phyloP scores from a whole-genome alignment of 345 rosid species.

The Melastoma malabathricum region DNA sequence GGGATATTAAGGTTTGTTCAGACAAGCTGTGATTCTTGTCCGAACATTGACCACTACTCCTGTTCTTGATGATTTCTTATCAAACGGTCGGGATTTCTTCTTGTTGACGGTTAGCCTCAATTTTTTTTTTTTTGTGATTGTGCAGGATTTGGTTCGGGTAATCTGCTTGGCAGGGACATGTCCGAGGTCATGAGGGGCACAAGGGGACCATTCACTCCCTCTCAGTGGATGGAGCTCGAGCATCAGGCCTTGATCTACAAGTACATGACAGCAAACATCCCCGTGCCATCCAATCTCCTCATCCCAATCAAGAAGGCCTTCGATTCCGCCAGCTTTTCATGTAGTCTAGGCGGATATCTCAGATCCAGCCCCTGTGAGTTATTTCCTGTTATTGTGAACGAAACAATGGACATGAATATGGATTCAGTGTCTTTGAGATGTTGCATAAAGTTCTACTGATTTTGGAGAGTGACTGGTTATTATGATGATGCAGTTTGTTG shows the following conservation, averaged over 20 bases:
- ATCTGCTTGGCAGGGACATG: slow-evolving; percentile 20
- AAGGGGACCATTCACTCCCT: slow-evolving; percentile 46
- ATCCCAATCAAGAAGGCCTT: slow-evolving; percentile 64
- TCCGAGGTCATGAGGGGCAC: slow-evolving; percentile 26
- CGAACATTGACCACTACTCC: not conserved
- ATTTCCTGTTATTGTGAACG: too few species aligned
- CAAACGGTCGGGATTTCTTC: too few species aligned
- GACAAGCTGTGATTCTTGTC: not conserved
- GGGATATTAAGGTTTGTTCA: too few species aligned
- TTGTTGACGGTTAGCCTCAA: not conserved
- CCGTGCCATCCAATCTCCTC: slow-evolving; percentile 66
- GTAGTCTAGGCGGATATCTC: slow-evolving; percentile 25
- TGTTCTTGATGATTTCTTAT: not conserved
- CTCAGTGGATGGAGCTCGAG: slow-evolving; percentile 91
- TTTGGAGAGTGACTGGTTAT: not conserved
- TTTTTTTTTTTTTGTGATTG: slow-evolving; percentile 1
- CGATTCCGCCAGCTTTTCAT: slow-evolving; percentile 36
- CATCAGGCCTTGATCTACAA: slow-evolving; percentile 93
- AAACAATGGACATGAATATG: too few species aligned
- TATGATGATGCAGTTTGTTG: slow-evolving; percentile 39
- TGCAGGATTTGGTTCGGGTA: slow-evolving; percentile 26
- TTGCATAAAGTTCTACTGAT: not conserved
- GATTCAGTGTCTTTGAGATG: not conserved
- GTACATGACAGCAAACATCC: slow-evolving; percentile 59
- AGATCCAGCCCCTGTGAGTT: slow-evolving; percentile 45